A percentile compares a stretch with the other conserved stretches of the same genome.
Conservation (phyloP, 2,329 filamentous ascomycete species). For the Nemania diffusa region DNA sequence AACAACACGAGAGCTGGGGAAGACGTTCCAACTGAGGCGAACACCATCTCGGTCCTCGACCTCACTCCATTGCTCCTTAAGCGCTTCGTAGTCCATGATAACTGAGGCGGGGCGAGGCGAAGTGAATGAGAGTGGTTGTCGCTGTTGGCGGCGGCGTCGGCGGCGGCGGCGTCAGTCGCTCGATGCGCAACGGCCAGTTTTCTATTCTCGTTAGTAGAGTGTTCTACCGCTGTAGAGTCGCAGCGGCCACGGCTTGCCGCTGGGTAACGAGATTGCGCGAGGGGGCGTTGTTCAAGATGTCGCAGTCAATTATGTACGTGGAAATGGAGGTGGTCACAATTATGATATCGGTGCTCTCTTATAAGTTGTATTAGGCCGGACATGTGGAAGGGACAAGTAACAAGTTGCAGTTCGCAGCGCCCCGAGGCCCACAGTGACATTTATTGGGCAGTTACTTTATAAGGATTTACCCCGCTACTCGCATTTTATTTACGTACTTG, state of each 20-base stretch:
- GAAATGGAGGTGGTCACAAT: constrained; percentile 10
- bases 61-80: constrained; percentile 97
- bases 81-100: constrained; percentile 87
- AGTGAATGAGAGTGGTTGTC: constrained; percentile 23
- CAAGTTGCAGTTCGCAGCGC: constrained; percentile 3
- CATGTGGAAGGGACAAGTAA: constrained; percentile 35
- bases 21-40: constrained; percentile 97
- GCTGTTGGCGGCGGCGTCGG: constrained; percentile 27
- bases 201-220: neutral
- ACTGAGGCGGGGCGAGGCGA: neutral
- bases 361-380: constrained; percentile 1
- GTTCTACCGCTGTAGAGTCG: neutral
- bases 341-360: neutral
- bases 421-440: constrained; percentile 4
- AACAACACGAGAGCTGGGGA: constrained; percentile 97
- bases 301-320: neutral
- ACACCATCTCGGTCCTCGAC: constrained; percentile 97
- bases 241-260: neutral
- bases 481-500: neutral
- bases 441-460: neutral
- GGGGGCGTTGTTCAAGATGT: neutral
- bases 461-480: neutral
- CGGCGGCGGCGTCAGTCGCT: constrained; percentile 2
- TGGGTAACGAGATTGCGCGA: neutral
- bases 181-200: constrained; percentile 6